phyloP scores from a whole-genome alignment of 2,329 filamentous ascomycete species.

The Ascochyta koolunga region DNA sequence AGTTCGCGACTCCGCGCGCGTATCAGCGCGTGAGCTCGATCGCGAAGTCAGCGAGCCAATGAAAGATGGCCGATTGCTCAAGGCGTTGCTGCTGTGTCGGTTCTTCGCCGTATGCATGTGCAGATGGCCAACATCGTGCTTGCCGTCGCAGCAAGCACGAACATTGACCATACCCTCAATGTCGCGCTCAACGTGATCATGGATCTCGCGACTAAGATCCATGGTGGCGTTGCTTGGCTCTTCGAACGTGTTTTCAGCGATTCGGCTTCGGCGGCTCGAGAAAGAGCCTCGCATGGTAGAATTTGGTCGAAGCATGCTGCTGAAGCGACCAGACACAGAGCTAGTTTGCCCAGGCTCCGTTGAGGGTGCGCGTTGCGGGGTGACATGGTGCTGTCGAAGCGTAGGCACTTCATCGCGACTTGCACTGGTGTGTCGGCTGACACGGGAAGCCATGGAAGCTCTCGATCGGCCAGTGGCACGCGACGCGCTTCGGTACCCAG shows the following conservation, averaged over 20 bases:
- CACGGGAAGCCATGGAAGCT: conserved; percentile 77
- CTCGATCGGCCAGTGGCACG: conserved; percentile 58
- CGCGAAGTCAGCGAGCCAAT: conserved; percentile 44
- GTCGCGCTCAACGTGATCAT: conserved; percentile 77
- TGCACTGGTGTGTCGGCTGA: conserved; percentile 61
- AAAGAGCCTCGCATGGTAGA: conserved; percentile 57
- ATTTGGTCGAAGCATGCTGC: conserved; percentile 53
- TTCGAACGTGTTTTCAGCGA: conserved; percentile 52
- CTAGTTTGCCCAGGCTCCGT: conserved; percentile 44
- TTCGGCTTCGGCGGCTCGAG: conserved; percentile 54
- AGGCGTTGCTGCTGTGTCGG: conserved; percentile 35
- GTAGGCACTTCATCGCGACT: conserved; percentile 50
- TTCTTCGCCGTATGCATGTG: conserved; percentile 39
- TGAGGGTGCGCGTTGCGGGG: conserved; percentile 37
- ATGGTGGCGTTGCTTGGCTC: conserved; percentile 73
- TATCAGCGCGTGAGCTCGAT: conserved; percentile 40
- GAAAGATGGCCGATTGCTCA: conserved; percentile 35
- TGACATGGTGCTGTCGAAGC: conserved; percentile 53
- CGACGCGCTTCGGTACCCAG: conserved; percentile 59
- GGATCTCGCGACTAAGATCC: conserved; percentile 75
- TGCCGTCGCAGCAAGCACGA: conserved; percentile 95
- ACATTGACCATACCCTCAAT: conserved; percentile 90
- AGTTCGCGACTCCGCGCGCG: conserved; percentile 24
- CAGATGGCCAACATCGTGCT: conserved; percentile 59
- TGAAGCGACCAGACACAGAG: conserved; percentile 54